Percentiles rank a stretch among this genome's conserved stretches.
Conservation (phyloP, 1,284 basidiomycete genomes). For the Somion occarium region DNA sequence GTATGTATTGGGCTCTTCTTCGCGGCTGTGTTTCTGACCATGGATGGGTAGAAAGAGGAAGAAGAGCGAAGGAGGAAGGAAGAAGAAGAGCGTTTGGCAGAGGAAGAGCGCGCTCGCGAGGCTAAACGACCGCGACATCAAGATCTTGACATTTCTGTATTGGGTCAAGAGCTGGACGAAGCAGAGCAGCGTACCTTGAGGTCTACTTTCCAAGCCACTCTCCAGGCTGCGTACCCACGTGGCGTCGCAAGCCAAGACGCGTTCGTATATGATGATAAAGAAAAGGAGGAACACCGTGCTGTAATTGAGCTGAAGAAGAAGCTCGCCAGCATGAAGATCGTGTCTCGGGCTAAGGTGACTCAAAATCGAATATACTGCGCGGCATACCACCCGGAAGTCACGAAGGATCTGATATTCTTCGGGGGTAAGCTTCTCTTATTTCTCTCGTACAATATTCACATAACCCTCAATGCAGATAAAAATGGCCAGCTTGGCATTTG, state of each 20-base stretch:
- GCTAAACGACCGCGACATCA: slow-evolving; percentile 65
- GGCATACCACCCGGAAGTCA: slow-evolving; percentile 73
- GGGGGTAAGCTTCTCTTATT: slow-evolving; percentile 56
- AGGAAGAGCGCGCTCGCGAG: slow-evolving; percentile 53
- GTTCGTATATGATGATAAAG: slow-evolving; percentile 40
- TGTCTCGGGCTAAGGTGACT: slow-evolving; percentile 74
- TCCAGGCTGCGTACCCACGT: slow-evolving; percentile 32
- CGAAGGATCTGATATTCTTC: slow-evolving; percentile 76
- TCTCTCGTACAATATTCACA: neutral
- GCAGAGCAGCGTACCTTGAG: slow-evolving; percentile 43
- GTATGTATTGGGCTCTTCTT: slow-evolving; percentile 42
- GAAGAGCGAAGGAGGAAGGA: slow-evolving; percentile 44
- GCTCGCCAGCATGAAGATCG: slow-evolving; percentile 51
- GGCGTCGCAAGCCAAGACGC: slow-evolving; percentile 43
- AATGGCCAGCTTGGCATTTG: slow-evolving; percentile 76
- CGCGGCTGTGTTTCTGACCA: neutral
- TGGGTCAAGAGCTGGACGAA: slow-evolving; percentile 44
- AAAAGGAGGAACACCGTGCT: slow-evolving; percentile 39
- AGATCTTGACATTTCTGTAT: slow-evolving; percentile 53
- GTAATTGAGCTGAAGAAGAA: slow-evolving; percentile 48
- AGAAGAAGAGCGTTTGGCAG: slow-evolving; percentile 53
- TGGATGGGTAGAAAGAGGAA: slow-evolving; percentile 34
- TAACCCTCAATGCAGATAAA: slow-evolving; percentile 59
- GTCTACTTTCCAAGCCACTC: slow-evolving; percentile 33
- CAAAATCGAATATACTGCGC: slow-evolving; percentile 68